Conservation (phyloP, 768 basidiomycete genomes). For the Dioszegia hungarica region DNA sequence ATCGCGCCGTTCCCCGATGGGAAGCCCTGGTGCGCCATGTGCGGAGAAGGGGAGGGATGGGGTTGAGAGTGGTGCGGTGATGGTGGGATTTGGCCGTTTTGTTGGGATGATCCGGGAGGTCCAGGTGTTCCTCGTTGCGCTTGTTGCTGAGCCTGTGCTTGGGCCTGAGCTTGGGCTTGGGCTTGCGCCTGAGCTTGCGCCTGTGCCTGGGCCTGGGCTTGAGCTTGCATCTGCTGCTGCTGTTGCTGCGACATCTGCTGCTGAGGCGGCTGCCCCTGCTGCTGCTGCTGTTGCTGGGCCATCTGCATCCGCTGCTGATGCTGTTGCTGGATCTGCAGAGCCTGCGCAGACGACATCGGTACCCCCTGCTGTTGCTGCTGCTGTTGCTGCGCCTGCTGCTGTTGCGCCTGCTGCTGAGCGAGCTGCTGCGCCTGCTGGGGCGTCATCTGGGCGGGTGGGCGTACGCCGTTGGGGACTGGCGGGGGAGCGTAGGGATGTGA, state of each 20-base stretch:
- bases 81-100: slow-evolving; percentile 20
- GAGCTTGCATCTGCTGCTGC: slow-evolving; percentile 7
- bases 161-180: slow-evolving; percentile 13
- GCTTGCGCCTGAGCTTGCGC: slow-evolving; percentile 9
- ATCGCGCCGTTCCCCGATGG: slow-evolving; percentile 18
- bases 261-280: slow-evolving; percentile 3
- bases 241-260: slow-evolving; percentile 10
- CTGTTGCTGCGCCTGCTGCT: slow-evolving; percentile 16
- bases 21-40: slow-evolving; percentile 37
- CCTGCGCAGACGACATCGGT: slow-evolving; percentile 14
- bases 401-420: slow-evolving; percentile 3
- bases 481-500: neutral
- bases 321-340: slow-evolving; percentile 26
- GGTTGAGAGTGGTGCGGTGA: slow-evolving; percentile 38
- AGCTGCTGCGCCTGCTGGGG: slow-evolving; percentile 6
- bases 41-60: slow-evolving; percentile 40
- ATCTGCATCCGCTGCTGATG: slow-evolving; percentile 14
- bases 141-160: slow-evolving; percentile 13
- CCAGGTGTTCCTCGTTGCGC: neutral
- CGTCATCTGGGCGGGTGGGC: no score
- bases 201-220: slow-evolving; percentile 7
- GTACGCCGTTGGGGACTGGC: no score
- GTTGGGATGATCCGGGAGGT: neutral
- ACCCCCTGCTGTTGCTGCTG: slow-evolving; percentile 11
- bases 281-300: slow-evolving; percentile 11